A percentile compares a stretch with the other conserved stretches of the same genome.
phyloP scores from a whole-genome alignment of 2,329 filamentous ascomycete species.

The Alternaria novae-zelandiae region DNA sequence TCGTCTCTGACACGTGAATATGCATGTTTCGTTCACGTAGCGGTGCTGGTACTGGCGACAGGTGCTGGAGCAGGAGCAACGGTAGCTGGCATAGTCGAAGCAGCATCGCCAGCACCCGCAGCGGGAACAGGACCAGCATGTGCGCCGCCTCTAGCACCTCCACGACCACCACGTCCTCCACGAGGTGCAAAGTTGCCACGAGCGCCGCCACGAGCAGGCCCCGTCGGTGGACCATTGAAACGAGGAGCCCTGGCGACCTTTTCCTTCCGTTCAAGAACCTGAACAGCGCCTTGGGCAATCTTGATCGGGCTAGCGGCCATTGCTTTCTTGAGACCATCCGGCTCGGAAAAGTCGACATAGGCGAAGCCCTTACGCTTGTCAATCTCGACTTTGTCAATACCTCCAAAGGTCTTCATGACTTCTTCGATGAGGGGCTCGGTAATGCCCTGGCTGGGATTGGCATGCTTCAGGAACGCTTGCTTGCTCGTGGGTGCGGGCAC shows the following conservation, averaged over 20 bases:
- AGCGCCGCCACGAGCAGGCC: conserved; percentile 37
- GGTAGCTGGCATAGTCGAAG: conserved; percentile 11
- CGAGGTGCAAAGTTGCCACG: conserved; percentile 43
- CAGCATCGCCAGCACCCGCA: conserved; percentile 12
- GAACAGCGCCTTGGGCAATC: conserved; percentile 84
- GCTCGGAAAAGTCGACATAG: conserved; percentile 85
- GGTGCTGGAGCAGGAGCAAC: conserved; percentile 13
- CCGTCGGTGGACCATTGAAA: conserved; percentile 36
- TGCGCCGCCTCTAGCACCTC: conserved; percentile 40
- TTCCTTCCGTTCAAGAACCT: conserved; percentile 83
- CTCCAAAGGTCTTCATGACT: conserved; percentile 75
- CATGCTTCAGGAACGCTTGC: conserved; percentile 63
- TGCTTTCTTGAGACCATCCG: conserved; percentile 75
- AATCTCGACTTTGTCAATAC: conserved; percentile 82
- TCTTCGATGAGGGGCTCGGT: conserved; percentile 80
- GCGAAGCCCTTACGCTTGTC: conserved; percentile 95
- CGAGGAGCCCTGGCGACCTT: conserved; percentile 39
- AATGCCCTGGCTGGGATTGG: conserved; percentile 87
- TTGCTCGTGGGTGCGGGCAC: conserved; percentile 49
- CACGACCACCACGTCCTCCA: conserved; percentile 44
- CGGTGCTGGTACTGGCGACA: conserved; percentile 13
- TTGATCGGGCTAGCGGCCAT: conserved; percentile 80
- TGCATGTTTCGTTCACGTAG: background rate
- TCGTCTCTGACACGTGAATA: background rate
- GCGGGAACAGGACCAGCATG: conserved; percentile 20